Percentiles rank a stretch among this genome's conserved stretches.
Evolutionary conservation across 2,329 filamentous ascomycete species (phyloP).

Genomic region (Colletotrichum sp.): DNA sequence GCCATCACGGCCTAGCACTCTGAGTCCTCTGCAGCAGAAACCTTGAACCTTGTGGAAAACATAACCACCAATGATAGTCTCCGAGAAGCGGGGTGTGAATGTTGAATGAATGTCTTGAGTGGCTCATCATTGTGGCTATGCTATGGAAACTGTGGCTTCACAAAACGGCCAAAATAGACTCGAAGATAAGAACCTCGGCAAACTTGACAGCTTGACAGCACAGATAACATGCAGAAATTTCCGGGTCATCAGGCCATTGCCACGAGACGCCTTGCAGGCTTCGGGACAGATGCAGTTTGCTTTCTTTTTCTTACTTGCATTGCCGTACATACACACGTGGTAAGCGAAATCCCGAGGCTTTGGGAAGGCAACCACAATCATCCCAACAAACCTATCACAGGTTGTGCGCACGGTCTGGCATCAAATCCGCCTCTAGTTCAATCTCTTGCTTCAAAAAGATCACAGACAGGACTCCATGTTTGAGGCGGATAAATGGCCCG

Average conservation of each 20-base stretch:
- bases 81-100: too few relatives aligned
- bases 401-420: accelerated
- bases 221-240: background rate
- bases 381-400: background rate
- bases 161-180: background rate
- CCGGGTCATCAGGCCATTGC: background rate
- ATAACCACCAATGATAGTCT: too few relatives aligned
- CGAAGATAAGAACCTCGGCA: background rate
- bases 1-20: too few relatives aligned
- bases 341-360: background rate
- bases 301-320: background rate
- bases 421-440: background rate
- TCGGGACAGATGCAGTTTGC: background rate
- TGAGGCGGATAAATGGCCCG: accelerated
- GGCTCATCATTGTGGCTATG: background rate
- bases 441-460: background rate
- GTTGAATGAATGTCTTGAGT: background rate
- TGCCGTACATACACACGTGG: background rate
- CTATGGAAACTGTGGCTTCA: background rate
- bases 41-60: too few relatives aligned
- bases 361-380: background rate
- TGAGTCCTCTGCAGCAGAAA: too few relatives aligned
- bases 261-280: accelerated
- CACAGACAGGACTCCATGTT: background rate
- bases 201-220: background rate